These are phyloP conservation scores for Phylloporus sp. DNA, from an alignment of 768 basidiomycete genomes.

Conservation along the genomic window DNA sequence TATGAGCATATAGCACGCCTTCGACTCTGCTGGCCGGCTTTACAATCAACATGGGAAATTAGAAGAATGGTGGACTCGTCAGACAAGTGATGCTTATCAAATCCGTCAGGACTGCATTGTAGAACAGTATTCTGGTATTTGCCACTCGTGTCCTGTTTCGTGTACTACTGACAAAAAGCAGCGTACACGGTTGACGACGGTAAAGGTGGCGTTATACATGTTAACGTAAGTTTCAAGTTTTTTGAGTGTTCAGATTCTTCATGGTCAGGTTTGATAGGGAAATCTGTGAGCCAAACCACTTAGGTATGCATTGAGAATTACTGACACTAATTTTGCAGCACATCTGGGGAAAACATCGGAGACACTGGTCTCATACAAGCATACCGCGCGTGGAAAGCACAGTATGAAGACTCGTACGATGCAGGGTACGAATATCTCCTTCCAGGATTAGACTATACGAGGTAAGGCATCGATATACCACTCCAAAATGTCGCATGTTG, in stretches of 20 bases:
- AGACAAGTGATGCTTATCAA: constrained; percentile 80
- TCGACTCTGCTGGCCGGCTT: constrained; percentile 84
- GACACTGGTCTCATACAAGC: constrained; percentile 83
- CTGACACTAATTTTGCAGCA: constrained; percentile 42
- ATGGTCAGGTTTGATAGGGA: constrained; percentile 42
- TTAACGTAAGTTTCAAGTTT: constrained; percentile 58
- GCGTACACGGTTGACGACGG: constrained; percentile 84
- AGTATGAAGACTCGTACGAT: constrained; percentile 55
- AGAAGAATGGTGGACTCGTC: constrained; percentile 91
- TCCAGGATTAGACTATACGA: constrained; percentile 75
- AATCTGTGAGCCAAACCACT: constrained; percentile 55
- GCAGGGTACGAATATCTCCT: constrained; percentile 68
- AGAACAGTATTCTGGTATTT: constrained; percentile 82
- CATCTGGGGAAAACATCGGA: constrained; percentile 89
- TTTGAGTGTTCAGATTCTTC: background rate
- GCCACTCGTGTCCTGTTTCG: background rate
- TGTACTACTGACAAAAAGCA: constrained; percentile 23
- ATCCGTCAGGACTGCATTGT: constrained; percentile 83
- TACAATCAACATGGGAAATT: constrained; percentile 90
- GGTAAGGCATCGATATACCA: constrained; percentile 36
- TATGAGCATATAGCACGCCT: constrained; percentile 60
- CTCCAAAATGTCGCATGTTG: background rate
- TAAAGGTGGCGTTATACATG: constrained; percentile 75
- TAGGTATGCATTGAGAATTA: background rate
- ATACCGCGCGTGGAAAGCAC: constrained; percentile 87